Evolutionary conservation across 768 basidiomycete genomes (phyloP).

Genomic region (Psilocybe cubensis): DNA sequence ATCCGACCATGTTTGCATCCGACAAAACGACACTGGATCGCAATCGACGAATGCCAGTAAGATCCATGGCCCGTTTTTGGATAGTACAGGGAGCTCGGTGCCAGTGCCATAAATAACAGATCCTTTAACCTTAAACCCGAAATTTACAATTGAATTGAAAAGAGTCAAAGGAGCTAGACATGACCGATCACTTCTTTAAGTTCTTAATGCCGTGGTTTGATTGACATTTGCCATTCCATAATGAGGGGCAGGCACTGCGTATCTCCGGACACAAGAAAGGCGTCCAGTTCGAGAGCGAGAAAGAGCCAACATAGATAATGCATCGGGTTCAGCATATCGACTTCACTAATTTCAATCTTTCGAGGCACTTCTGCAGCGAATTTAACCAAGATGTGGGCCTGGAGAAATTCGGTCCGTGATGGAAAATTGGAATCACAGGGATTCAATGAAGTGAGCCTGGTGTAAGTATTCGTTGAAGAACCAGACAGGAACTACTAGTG

Average conservation of each 20-base stretch:
- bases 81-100: neutral
- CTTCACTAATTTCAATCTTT: no score
- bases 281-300: no score
- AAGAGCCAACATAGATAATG: neutral
- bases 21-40: no score
- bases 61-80: neutral
- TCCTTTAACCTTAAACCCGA: neutral
- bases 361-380: no score
- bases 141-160: neutral
- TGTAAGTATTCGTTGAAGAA: no score
- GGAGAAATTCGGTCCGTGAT: no score
- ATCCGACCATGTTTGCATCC: neutral
- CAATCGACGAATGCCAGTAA: neutral
- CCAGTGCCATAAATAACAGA: neutral
- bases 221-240: neutral
- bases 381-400: no score
- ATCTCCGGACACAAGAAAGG: neutral
- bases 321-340: no score
- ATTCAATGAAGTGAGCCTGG: no score
- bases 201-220: neutral
- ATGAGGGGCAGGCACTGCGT: neutral
- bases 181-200: neutral
- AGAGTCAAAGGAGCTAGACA: neutral
- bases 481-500: no score
- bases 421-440: no score